Evolutionary conservation across 2,329 filamentous ascomycete species (phyloP).

Genomic region (Beauveria asiatica): DNA sequence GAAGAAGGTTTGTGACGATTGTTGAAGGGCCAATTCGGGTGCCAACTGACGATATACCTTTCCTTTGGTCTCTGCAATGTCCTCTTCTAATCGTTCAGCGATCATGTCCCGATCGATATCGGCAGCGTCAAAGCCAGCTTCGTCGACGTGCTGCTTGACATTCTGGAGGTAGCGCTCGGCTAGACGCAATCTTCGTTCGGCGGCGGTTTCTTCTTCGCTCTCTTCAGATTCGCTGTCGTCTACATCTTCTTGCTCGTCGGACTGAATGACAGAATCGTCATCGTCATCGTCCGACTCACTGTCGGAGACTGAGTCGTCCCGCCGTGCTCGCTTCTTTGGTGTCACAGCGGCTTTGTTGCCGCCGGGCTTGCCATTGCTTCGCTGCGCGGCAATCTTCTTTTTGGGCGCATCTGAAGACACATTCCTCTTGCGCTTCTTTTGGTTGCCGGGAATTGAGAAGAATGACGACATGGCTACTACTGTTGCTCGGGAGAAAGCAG

Average conservation of each 20-base stretch:
- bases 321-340: slow-evolving; percentile 39
- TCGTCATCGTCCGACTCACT: slow-evolving; percentile 69
- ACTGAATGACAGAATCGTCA: slow-evolving; percentile 38
- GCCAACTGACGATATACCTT: slow-evolving; percentile 78
- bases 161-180: slow-evolving; percentile 92
- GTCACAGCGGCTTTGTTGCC: slow-evolving; percentile 27
- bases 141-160: slow-evolving; percentile 73
- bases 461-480: slow-evolving; percentile 74
- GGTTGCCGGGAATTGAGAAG: slow-evolving; percentile 79
- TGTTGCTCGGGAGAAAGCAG: slow-evolving; percentile 2
- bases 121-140: slow-evolving; percentile 80
- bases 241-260: slow-evolving; percentile 36
- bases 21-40: slow-evolving; percentile 59
- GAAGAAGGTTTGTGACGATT: slow-evolving; percentile 62
- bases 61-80: slow-evolving; percentile 86
- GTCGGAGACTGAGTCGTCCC: slow-evolving; percentile 74
- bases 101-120: slow-evolving; percentile 91
- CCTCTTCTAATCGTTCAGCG: slow-evolving; percentile 81
- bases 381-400: slow-evolving; percentile 47
- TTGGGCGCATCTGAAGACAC: slow-evolving; percentile 46
- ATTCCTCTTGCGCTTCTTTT: slow-evolving; percentile 81
- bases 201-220: slow-evolving; percentile 79
- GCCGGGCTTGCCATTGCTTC: slow-evolving; percentile 21
- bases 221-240: slow-evolving; percentile 37
- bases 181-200: slow-evolving; percentile 75